These are phyloP conservation scores for Chaetomium olivaceum DNA, from an alignment of 2,329 filamentous ascomycete species.

Conservation along the genomic window DNA sequence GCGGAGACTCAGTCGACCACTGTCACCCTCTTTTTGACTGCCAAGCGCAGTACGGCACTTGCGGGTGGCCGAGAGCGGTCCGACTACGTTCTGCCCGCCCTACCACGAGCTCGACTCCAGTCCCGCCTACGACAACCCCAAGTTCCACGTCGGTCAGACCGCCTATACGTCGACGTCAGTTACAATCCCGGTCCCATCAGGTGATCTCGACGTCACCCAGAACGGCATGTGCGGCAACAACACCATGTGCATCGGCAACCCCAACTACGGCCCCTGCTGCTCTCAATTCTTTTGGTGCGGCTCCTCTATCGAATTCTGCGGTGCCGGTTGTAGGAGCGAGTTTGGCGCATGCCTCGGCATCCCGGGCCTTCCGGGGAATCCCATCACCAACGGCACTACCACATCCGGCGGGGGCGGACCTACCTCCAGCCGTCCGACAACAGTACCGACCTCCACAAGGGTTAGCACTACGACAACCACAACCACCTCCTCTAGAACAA, in stretches of 20 bases:
- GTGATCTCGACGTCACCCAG: slow-evolving; percentile 26
- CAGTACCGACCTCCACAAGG: slow-evolving; percentile 1
- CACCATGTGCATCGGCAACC: slow-evolving; percentile 33
- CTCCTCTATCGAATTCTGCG: slow-evolving; percentile 32
- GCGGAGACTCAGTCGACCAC: slow-evolving; percentile 32
- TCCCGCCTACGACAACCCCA: neutral
- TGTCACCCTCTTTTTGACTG: slow-evolving; percentile 34
- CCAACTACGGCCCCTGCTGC: slow-evolving; percentile 34
- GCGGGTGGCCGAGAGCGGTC: slow-evolving; percentile 30
- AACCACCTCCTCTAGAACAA: slow-evolving; percentile 4
- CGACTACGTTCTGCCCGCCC: slow-evolving; percentile 15
- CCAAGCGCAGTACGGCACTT: slow-evolving; percentile 30
- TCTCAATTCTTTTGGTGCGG: slow-evolving; percentile 36
- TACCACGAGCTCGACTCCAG: slow-evolving; percentile 4
- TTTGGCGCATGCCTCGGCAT: slow-evolving; percentile 32
- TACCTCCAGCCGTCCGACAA: neutral
- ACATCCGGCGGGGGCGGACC: slow-evolving; percentile 8
- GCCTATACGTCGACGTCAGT: slow-evolving; percentile 12
- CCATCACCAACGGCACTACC: slow-evolving; percentile 19
- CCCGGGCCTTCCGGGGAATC: slow-evolving; percentile 18
- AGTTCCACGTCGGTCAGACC: slow-evolving; percentile 7
- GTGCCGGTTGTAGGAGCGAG: slow-evolving; percentile 30
- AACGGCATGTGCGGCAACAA: slow-evolving; percentile 35
- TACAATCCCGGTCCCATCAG: slow-evolving; percentile 16
- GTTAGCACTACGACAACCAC: slow-evolving; percentile 15